These are phyloP conservation scores for Pelargonium cotyledonis DNA, from an alignment of 441 rosid species.

Conservation along the genomic window DNA sequence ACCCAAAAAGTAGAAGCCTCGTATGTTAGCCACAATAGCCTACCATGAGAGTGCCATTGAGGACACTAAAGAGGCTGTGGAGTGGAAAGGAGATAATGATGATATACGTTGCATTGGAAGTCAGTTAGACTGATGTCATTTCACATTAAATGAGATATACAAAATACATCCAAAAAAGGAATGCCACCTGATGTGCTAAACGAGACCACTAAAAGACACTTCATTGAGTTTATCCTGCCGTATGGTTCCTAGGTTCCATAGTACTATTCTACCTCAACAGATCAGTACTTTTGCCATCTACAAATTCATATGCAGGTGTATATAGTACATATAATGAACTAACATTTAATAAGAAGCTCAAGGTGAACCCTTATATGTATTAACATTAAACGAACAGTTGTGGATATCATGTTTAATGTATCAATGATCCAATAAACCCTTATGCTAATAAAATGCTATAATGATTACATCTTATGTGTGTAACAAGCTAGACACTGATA, in stretches of 20 bases:
- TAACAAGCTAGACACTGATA: background rate
- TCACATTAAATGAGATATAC: background rate
- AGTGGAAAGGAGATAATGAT: background rate
- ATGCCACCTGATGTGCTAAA: background rate
- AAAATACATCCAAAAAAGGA: background rate
- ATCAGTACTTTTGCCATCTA: background rate
- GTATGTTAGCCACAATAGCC: background rate
- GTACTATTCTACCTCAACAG: background rate
- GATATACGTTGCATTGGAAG: background rate
- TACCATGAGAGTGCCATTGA: background rate
- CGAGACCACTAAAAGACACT: background rate
- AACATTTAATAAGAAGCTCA: background rate
- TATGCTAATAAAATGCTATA: background rate
- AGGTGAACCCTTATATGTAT: background rate
- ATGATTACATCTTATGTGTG: background rate
- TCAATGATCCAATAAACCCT: background rate
- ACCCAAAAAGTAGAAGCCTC: background rate
- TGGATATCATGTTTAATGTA: background rate
- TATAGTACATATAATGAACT: background rate
- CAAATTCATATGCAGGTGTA: background rate
- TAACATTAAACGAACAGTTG: background rate
- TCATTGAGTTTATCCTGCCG: background rate
- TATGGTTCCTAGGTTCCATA: background rate
- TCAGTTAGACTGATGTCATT: background rate
- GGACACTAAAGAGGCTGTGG: background rate